Evolutionary conservation across 768 basidiomycete species (phyloP).

Genomic region (Strobilomyces echinocephalus): DNA sequence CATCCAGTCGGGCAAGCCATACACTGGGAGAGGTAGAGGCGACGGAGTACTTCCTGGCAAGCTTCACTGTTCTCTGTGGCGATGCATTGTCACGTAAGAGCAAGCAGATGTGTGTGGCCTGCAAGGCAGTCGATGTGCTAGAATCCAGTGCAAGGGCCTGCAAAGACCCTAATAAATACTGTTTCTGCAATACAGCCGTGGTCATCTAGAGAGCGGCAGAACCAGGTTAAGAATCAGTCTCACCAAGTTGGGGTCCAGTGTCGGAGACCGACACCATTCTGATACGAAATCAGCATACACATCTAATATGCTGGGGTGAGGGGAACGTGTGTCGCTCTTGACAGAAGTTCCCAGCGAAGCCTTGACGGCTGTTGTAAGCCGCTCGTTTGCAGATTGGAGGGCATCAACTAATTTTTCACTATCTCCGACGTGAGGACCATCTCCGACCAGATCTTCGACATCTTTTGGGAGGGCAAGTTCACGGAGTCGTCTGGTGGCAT

Average conservation of each 20-base stretch:
- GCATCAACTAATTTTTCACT: conserved; percentile 26
- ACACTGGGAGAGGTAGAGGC: conserved; percentile 37
- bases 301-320: conserved; percentile 28
- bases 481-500: conserved; percentile 35
- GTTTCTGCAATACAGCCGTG: conserved; percentile 36
- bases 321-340: conserved; percentile 10
- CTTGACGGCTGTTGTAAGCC: conserved; percentile 27
- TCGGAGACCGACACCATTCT: conserved; percentile 40
- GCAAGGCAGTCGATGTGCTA: conserved; percentile 26
- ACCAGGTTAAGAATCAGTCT: conserved; percentile 5
- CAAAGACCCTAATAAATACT: conserved; percentile 49
- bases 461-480: conserved; percentile 25
- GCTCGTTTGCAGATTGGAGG: conserved; percentile 29
- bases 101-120: conserved; percentile 35
- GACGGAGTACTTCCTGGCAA: conserved; percentile 46
- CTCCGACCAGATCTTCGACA: conserved; percentile 3
- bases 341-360: conserved; percentile 19
- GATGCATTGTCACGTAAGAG: conserved; percentile 24
- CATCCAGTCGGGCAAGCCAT: conserved; percentile 51
- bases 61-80: conserved; percentile 34
- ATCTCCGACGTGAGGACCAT: conserved; percentile 8
- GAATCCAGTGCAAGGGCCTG: conserved; percentile 30
- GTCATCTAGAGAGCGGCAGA: neutral
- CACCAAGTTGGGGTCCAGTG: conserved; percentile 31
- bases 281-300: conserved; percentile 44